Base-by-base conservation (phyloP, 2,329 filamentous ascomycete species). In the Bipolaris cookei region DNA sequence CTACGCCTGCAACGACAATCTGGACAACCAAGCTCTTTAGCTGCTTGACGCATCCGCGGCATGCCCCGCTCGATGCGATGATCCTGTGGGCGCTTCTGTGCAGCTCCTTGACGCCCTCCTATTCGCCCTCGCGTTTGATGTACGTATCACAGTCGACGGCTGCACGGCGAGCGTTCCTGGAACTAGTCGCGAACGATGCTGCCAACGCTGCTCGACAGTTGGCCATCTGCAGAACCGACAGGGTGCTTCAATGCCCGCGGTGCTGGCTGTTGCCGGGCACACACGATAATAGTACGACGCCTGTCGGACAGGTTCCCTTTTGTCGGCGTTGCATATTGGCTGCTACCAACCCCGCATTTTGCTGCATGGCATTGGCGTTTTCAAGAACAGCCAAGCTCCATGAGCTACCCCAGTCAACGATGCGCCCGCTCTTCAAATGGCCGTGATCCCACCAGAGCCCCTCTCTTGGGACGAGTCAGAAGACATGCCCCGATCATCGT, bases 311-410 rank as follows among this genome's bases (percentile, higher is more conserved):
- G 38, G 39, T 59, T 64, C 39, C 37, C 52, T 48, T 18, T 49
- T 61, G 50, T 62, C 48, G 53, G 56, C 47, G 59, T 50, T 62
- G 50, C 64, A 61, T 59, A 58, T 58, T 53, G 43, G 44, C 54
- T 66, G 59, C 58, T 42, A 57, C 61, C 61, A 68, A 76, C 73
- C 73, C 73, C 72, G 73, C 73, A 75, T 73, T 70, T 66, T 63
- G 54, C 61, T 68, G 66, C 69, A 68, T 60, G 61, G 60, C 66
- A 64, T 68, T 56, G 65, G 63, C 58, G 52, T 67, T 65, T 61
- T 67, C 65, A 51, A 68, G 62, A 56, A 52, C 54, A 65, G 59
- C 66, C 63, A 68, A 68, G 69, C 64, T 63, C 61, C 59, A 63
- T 57, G 66, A 67, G 58, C 58, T 61, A 54, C 58, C 66, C 64